phyloP scores from a whole-genome alignment of 1,284 basidiomycete genomes.

The Naganishia liquefaciens region DNA sequence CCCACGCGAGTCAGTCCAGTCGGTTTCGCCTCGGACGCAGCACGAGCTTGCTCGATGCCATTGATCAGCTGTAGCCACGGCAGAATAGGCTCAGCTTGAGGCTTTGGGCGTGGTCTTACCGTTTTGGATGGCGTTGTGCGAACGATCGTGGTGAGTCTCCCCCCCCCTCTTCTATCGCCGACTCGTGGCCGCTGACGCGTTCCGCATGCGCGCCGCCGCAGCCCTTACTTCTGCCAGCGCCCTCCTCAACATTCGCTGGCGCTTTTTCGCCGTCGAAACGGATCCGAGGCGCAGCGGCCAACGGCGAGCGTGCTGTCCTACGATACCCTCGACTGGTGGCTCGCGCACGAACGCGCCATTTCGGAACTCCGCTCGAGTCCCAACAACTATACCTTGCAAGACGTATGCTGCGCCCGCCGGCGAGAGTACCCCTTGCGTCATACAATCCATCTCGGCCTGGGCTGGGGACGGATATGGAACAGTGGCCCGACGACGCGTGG shows the following conservation, averaged over 20 bases:
- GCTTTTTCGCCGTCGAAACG: constrained; percentile 82
- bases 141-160: constrained; percentile 66
- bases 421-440: constrained; percentile 76
- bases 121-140: constrained; percentile 74
- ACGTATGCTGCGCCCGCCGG: constrained; percentile 93
- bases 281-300: too few relatives aligned
- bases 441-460: constrained; percentile 89
- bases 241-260: constrained; percentile 87
- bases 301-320: constrained; percentile 79
- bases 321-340: constrained; percentile 81
- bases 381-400: constrained; percentile 68
- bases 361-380: constrained; percentile 66
- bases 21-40: constrained; percentile 78
- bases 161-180: too few relatives aligned
- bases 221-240: constrained; percentile 72
- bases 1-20: constrained; percentile 60
- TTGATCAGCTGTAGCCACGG: constrained; percentile 83
- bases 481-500: constrained; percentile 77
- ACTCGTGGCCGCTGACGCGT: too few relatives aligned
- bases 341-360: constrained; percentile 74
- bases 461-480: constrained; percentile 73
- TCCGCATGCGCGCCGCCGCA: constrained; percentile 7
- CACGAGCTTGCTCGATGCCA: constrained; percentile 76
- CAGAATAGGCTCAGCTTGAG: constrained; percentile 83
- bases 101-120: constrained; percentile 79